Base-by-base conservation (phyloP, 1,284 basidiomycete species). In the Anthracocystis setariae region DNA sequence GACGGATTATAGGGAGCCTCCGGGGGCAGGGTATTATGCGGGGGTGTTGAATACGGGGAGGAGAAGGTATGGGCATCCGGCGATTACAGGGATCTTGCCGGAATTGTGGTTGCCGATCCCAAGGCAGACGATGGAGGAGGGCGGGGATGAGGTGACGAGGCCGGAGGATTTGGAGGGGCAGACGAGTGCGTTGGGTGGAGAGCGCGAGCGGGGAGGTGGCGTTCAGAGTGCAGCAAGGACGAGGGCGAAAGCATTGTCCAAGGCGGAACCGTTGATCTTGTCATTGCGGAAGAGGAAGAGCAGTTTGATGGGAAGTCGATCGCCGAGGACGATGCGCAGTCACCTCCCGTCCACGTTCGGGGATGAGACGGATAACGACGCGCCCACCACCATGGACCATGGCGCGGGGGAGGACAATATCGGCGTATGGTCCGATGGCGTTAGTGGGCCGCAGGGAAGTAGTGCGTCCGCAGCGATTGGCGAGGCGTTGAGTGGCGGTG, bases 1-100 rank as follows among this genome's bases (percentile, higher is more conserved):
- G 60, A 79, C 77, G 13, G 75, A 79, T 44, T 79, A 79, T 29
- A 46, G 75, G 18, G 78, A 81, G 54, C 79, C 79, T 17, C 76
- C 79, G 0, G 63, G 64, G 2, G 68, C 66, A 0, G 71, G 71
- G 5, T 79, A 78, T 46, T 78, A 77, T 39, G 67, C 61, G 0
- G 80, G 80, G 1, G 75, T 77, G 27, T 53, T 80, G n/a, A 74
- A 78, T 38, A 74, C 73, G 18, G 71, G 71, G 1, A 21, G 73
- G 10, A 48, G 73, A 21, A 39, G 78, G 35, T 82, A 82, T 46
- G 76, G 76, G 0, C 80, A 82, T 55, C 80, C 80, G 5, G 76
- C 80, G 18, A 53, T 80, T 9, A 76, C 77, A 37, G 77, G 79
- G 4, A 73, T 68, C 13, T 49, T 82, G 42, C 80, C 80, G 3